phyloP scores from a whole-genome alignment of 805 yeast species.

The Millerago galiae region DNA sequence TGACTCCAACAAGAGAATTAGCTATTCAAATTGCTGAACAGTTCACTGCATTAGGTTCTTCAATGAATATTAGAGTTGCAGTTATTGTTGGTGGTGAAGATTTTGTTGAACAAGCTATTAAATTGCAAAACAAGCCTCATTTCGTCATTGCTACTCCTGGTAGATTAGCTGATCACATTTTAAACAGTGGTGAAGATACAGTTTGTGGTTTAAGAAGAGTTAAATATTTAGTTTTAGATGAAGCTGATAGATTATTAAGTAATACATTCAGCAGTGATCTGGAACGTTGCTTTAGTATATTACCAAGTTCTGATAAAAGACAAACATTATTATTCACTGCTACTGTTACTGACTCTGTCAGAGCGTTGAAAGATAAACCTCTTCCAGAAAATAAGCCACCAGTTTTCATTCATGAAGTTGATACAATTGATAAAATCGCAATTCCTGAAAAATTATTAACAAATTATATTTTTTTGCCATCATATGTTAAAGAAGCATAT shows the following conservation, averaged over 20 bases:
- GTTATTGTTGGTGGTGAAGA: conserved; percentile 95
- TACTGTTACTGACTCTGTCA: conserved; percentile 88
- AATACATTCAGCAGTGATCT: conserved; percentile 79
- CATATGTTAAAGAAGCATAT: conserved; percentile 86
- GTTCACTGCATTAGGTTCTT: conserved; percentile 85
- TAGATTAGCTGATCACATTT: conserved; percentile 84
- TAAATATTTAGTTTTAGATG: conserved; percentile 83
- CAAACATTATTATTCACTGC: conserved; percentile 94
- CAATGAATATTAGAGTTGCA: conserved; percentile 75
- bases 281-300: conserved; percentile 57
- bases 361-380: conserved; percentile 64
- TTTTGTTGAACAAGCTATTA: conserved; percentile 81
- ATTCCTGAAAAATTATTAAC: conserved; percentile 69
- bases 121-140: conserved; percentile 80
- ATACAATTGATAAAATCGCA: conserved; percentile 65
- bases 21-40: conserved; percentile 98
- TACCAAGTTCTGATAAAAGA: conserved; percentile 67
- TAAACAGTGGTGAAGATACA: conserved; percentile 85
- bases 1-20: conserved; percentile 91
- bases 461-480: conserved; percentile 71
- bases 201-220: conserved; percentile 71
- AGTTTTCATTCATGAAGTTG: conserved; percentile 67
- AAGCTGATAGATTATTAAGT: conserved; percentile 88
- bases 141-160: conserved; percentile 97
- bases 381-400: conserved; percentile 47